A percentile compares a stretch with the other conserved stretches of the same genome.
Conservation (phyloP, 192 early-diverging fungal genomes). For the Coemansia sp. region DNA sequence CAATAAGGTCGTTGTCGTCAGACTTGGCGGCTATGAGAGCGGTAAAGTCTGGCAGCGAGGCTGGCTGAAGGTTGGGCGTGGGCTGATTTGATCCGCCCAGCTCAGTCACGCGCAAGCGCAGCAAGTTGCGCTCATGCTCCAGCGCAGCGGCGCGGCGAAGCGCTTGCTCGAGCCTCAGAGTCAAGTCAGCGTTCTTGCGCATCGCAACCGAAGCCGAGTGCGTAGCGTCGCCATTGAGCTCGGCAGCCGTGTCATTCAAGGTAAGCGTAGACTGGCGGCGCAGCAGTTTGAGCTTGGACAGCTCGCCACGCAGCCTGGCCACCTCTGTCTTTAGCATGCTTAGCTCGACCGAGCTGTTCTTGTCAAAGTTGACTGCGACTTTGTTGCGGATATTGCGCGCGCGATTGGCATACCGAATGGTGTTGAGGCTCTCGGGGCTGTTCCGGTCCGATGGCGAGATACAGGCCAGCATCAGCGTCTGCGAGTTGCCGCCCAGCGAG, state of each 20-base stretch:
- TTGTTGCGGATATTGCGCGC: conserved; percentile 97
- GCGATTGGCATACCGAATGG: conserved; percentile 94
- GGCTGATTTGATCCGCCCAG: conserved; percentile 35
- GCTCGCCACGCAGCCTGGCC: conserved; percentile 50
- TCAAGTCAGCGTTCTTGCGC: conserved; percentile 25
- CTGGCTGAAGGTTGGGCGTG: conserved; percentile 13
- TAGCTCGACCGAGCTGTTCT: conserved; percentile 54
- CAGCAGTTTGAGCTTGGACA: conserved; percentile 51
- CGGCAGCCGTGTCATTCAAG: neutral
- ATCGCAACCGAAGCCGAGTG: conserved; percentile 9
- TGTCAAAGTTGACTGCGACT: conserved; percentile 71
- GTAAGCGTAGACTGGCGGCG: conserved; percentile 30
- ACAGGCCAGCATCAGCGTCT: conserved; percentile 97
- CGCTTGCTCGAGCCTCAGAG: conserved; percentile 25
- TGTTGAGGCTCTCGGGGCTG: conserved; percentile 92
- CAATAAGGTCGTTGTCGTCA: neutral
- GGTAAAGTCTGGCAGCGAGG: conserved; percentile 17
- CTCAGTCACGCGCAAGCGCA: conserved; percentile 17
- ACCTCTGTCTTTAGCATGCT: conserved; percentile 56
- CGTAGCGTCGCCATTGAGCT: neutral
- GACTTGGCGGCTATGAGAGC: neutral
- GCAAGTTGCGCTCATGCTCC: conserved; percentile 34
- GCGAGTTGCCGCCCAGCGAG: conserved; percentile 93
- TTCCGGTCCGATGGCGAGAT: conserved; percentile 88
- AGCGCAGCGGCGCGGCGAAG: conserved; percentile 23